phyloP scores from a whole-genome alignment of 345 rosid genomes.

The Camelina hispida region DNA sequence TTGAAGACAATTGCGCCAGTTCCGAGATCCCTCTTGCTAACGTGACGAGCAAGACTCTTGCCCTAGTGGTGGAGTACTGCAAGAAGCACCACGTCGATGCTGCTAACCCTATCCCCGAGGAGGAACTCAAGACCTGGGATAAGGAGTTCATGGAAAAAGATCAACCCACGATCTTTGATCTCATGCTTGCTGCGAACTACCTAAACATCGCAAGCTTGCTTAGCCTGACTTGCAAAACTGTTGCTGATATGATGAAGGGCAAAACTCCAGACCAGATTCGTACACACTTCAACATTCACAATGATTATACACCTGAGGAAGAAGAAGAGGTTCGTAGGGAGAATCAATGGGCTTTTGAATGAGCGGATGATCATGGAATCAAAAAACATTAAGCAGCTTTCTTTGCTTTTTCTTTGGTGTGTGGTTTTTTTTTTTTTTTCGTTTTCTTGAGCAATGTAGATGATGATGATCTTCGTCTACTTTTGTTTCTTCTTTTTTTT shows the following conservation, averaged over 20 bases:
- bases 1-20: not conserved
- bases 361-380: not conserved
- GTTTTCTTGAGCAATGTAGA: not conserved
- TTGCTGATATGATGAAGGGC: conserved; percentile 4
- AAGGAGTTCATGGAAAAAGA: not conserved
- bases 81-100: not conserved
- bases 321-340: not conserved
- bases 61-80: not conserved
- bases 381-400: not conserved
- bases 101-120: not conserved
- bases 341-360: conserved; percentile 10
- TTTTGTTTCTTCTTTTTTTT: too few relatives aligned
- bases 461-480: not conserved
- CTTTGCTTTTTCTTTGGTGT: not conserved
- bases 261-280: not conserved
- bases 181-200: conserved; percentile 7
- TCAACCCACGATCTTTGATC: not conserved
- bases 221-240: conserved; percentile 12
- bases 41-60: not conserved
- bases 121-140: not conserved
- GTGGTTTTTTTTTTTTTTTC: not conserved
- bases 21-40: not conserved
- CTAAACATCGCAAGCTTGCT: not conserved
- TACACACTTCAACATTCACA: not conserved
- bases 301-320: conserved; percentile 3